Evolutionary conservation across 2,329 filamentous ascomycete species (phyloP).

Genomic region (Colletotrichum tropicale): DNA sequence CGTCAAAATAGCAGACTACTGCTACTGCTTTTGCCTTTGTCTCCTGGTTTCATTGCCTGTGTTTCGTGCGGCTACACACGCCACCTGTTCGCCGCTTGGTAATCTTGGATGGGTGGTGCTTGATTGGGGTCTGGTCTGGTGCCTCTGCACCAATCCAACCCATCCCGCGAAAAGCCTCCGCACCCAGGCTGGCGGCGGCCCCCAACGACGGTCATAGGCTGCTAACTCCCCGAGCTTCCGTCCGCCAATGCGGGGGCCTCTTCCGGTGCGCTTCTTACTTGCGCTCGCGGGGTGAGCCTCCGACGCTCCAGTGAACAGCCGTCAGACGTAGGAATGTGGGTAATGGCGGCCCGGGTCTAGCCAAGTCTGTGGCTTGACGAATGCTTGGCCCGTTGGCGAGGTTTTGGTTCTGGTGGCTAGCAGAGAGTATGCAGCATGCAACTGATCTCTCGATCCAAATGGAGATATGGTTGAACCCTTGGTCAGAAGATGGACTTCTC

Average conservation of each 20-base stretch:
- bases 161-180: slow-evolving; percentile 18
- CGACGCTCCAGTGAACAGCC: neutral
- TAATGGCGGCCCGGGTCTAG: neutral
- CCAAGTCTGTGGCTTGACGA: neutral
- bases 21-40: neutral
- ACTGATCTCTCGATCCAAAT: neutral
- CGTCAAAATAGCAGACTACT: neutral
- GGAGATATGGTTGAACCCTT: neutral
- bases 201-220: neutral
- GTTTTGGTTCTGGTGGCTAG: neutral
- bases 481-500: neutral
- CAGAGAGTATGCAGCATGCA: neutral
- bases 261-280: neutral
- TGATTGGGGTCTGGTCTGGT: neutral
- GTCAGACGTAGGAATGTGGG: neutral
- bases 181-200: neutral
- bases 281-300: neutral
- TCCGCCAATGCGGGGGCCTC: slow-evolving; percentile 2
- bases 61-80: slow-evolving; percentile 4
- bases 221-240: neutral
- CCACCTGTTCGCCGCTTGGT: neutral
- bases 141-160: neutral
- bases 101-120: neutral
- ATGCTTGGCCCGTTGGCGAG: neutral
- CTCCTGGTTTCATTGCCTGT: neutral